Percentiles rank a stretch among this genome's conserved stretches.
phyloP scores from a whole-genome alignment of 768 basidiomycete genomes.

The Tephrocybe sp. region DNA sequence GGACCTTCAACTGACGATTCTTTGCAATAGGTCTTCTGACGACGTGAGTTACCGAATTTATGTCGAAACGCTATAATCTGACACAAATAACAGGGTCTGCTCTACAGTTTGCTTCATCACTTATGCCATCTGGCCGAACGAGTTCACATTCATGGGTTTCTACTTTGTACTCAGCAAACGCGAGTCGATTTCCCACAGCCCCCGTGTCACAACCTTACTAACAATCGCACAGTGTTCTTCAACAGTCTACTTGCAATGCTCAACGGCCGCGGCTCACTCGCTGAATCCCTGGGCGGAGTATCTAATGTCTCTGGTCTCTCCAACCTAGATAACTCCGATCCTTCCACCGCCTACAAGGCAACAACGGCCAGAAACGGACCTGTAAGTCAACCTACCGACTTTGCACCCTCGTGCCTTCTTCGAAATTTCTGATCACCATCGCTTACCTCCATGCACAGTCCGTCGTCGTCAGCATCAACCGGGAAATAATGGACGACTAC shows the following conservation, averaged over 20 bases:
- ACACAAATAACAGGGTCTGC: slow-evolving; percentile 18
- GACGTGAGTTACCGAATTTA: slow-evolving; percentile 18
- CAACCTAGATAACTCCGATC: neutral
- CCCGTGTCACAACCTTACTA: neutral
- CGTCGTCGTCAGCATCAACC: slow-evolving; percentile 16
- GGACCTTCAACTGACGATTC: neutral
- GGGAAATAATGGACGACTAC: slow-evolving; percentile 10
- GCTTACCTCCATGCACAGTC: slow-evolving; percentile 3
- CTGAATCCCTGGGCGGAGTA: slow-evolving; percentile 18
- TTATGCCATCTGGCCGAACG: slow-evolving; percentile 39
- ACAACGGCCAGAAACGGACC: slow-evolving; percentile 2
- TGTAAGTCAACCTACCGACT: neutral
- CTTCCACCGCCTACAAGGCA: neutral
- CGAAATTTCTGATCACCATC: neutral
- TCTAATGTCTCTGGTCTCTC: slow-evolving; percentile 15
- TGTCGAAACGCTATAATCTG: neutral
- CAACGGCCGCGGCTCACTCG: slow-evolving; percentile 23
- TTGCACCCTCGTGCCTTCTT: no score
- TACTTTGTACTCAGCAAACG: slow-evolving; percentile 44
- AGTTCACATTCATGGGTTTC: slow-evolving; percentile 42
- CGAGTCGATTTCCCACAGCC: slow-evolving; percentile 12
- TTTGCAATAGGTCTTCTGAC: slow-evolving; percentile 26
- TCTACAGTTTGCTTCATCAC: slow-evolving; percentile 29
- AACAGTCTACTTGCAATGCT: slow-evolving; percentile 32
- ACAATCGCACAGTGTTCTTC: slow-evolving; percentile 22